A percentile compares a stretch with the other conserved stretches of the same genome.
Conservation (phyloP, 345 rosid species). For the Eucalyptus erythrocorys region DNA sequence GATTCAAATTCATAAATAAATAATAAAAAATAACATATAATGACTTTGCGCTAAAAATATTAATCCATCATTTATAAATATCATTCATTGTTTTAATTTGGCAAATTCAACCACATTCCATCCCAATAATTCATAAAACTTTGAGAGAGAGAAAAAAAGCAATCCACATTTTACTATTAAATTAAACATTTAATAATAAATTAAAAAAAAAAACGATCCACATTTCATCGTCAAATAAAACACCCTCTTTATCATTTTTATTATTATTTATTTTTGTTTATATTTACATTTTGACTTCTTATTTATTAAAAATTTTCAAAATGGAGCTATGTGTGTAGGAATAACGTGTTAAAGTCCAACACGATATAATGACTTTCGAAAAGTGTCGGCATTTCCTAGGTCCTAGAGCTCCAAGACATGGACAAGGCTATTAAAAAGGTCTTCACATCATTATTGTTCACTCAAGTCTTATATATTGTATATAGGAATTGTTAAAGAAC, state of each 20-base stretch:
- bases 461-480: background rate
- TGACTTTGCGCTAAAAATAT: too few species aligned
- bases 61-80: accelerated
- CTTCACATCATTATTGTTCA: background rate
- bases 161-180: accelerated
- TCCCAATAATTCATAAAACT: too few species aligned
- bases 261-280: too few species aligned
- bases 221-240: too few species aligned
- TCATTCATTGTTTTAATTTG: too few species aligned
- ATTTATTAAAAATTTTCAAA: accelerated
- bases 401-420: background rate
- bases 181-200: too few species aligned
- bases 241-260: too few species aligned
- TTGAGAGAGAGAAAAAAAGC: too few species aligned
- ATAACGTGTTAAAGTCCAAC: accelerated
- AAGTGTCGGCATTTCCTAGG: accelerated
- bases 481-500: background rate
- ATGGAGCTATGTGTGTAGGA: accelerated
- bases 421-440: background rate
- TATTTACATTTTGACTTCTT: too few species aligned
- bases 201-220: accelerated
- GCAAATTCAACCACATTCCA: too few species aligned
- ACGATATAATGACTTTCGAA: accelerated
- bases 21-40: accelerated
- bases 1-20: too few species aligned